phyloP scores from a whole-genome alignment of 768 basidiomycete species.

The Lentinula lateritia region DNA sequence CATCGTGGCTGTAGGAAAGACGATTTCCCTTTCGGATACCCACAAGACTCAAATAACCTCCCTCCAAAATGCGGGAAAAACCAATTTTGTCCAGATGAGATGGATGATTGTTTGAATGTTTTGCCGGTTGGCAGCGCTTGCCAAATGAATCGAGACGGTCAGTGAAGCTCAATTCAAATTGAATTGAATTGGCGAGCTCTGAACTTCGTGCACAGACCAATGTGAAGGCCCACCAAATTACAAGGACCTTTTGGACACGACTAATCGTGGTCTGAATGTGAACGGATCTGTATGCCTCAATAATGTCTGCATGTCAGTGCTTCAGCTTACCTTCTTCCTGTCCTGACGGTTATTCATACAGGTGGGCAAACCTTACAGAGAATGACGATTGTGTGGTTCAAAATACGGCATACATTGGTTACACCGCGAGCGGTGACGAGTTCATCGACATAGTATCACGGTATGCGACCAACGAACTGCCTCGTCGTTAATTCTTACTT shows the following conservation, averaged over 20 bases:
- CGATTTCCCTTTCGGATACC: slow-evolving; percentile 72
- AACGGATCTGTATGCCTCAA: slow-evolving; percentile 86
- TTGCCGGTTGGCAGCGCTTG: slow-evolving; percentile 62
- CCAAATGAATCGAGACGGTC: slow-evolving; percentile 86
- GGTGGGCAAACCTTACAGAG: slow-evolving; percentile 75
- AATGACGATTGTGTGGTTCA: slow-evolving; percentile 63
- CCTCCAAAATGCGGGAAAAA: slow-evolving; percentile 59
- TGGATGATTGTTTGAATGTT: slow-evolving; percentile 56
- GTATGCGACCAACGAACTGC: slow-evolving; percentile 29
- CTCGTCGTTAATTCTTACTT: background rate
- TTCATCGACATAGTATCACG: slow-evolving; percentile 80
- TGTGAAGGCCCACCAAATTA: slow-evolving; percentile 68
- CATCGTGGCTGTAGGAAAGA: slow-evolving; percentile 70
- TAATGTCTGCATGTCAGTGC: slow-evolving; percentile 71
- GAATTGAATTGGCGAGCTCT: background rate
- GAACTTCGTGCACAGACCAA: slow-evolving; percentile 48
- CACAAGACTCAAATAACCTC: slow-evolving; percentile 28
- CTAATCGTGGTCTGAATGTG: slow-evolving; percentile 63
- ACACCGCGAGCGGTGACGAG: slow-evolving; percentile 44
- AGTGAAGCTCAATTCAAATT: background rate
- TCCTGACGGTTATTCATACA: slow-evolving; percentile 19
- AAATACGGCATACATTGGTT: slow-evolving; percentile 76
- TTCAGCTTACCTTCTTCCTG: background rate
- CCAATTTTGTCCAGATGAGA: slow-evolving; percentile 83
- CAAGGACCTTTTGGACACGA: slow-evolving; percentile 55